Evolutionary conservation across 2,329 filamentous ascomycete genomes (phyloP), one percentile per base, ranked within the genome.

Genomic region (Pseudogymnoascus sp.): DNA sequence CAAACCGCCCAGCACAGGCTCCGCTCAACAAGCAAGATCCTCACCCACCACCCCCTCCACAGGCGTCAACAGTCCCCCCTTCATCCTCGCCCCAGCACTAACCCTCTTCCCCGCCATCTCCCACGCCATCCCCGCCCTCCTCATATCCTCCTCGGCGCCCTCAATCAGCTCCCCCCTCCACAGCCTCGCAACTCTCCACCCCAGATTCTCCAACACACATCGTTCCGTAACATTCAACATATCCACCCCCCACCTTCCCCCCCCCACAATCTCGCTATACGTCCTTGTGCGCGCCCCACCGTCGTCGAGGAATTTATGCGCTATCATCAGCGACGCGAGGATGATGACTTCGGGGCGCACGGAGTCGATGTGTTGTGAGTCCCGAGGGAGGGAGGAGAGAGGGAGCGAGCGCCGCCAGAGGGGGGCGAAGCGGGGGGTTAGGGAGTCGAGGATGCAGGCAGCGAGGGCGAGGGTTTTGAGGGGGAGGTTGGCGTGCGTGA

Each of bases 271-370:
- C 14, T 76, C 69, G 65, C 78, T 77, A 74, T 85, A 87, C 70
- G 81, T 81, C 59, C 76, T 75, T 1, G 83, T 83, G 4, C 78
- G 74, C 65, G 81, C 78, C 68, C 84, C 80, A 61, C 77, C 75
- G 74, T 89, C 86, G 68, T 87, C 83, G 50, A 82, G 78, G 69
- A 88, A 89, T 74, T 89, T 89, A 70, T 80, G 77, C n/a, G 86
- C 84, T 61, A 89, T 83, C 66, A 87, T 77, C 16, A 89, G 76
- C 0, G 86, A 83, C 1, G 81, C 78, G n/a, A 89, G 77, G 61
- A 86, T 78, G 67, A 89, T 85, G 64, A 89, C 71, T 71, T 89
- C 86, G 61, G 85, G 85, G 64, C 76, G 77, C 64, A 88, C 79
- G 11, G 80, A 80, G 74, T 88, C 84, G 72, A 87, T 85, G 73